Evolutionary conservation across 129 eudicot species (phyloP).

Genomic region (Artemisia tridentata): DNA sequence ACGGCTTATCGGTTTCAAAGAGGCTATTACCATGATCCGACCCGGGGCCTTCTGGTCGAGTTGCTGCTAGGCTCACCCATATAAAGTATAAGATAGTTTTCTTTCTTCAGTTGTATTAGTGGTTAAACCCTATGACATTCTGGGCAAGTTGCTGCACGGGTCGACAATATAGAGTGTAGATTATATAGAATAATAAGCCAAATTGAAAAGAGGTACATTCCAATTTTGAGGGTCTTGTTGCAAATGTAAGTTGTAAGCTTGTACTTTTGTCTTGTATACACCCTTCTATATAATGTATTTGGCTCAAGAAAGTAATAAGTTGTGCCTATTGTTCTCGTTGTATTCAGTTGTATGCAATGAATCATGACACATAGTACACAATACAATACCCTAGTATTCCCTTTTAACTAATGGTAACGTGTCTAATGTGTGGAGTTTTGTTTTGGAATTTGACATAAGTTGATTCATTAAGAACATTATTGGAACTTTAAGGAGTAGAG

Average conservation of each 20-base stretch:
- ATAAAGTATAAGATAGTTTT: conserved; percentile 13
- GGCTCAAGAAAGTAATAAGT: neutral
- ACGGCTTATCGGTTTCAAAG: neutral
- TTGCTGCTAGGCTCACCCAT: conserved; percentile 1
- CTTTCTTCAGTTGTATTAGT: neutral
- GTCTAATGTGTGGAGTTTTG: too few relatives aligned
- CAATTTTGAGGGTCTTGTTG: conserved; percentile 39
- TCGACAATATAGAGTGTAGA: conserved; percentile 23
- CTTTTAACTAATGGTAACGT: neutral
- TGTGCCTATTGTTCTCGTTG: neutral
- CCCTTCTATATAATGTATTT: conserved; percentile 10
- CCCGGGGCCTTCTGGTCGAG: neutral
- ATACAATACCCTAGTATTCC: neutral
- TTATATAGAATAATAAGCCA: conserved; percentile 22
- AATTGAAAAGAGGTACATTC: conserved; percentile 18
- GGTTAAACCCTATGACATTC: conserved; percentile 1
- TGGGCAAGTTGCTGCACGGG: conserved; percentile 18
- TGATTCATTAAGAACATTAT: neutral
- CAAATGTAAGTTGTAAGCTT: conserved; percentile 16
- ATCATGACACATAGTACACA: neutral
- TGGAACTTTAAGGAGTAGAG: neutral
- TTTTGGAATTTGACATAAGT: neutral
- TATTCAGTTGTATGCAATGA: neutral
- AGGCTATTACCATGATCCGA: neutral
- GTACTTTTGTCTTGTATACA: conserved; percentile 15